phyloP scores from a whole-genome alignment of 306 rosid genomes.

The Citrullus colocynthis region DNA sequence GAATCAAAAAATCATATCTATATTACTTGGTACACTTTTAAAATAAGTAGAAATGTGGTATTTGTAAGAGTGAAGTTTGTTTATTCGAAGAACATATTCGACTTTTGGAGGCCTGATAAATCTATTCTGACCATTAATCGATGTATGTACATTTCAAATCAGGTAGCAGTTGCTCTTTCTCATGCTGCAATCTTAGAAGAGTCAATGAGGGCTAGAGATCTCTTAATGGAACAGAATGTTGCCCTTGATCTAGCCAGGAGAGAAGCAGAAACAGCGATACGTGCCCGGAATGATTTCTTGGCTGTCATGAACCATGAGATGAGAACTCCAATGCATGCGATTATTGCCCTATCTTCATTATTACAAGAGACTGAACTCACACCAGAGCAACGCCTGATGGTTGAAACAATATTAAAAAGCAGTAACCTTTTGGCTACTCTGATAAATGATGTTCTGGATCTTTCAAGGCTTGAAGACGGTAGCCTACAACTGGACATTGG shows the following conservation, averaged over 20 bases:
- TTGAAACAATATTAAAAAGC: slow-evolving; percentile 82
- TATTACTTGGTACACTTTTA: not conserved
- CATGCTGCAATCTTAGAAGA: slow-evolving; percentile 99
- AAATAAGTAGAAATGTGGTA: not conserved
- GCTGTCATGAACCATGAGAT: slow-evolving; percentile 99
- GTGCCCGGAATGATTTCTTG: slow-evolving; percentile 95
- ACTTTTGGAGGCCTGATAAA: not conserved
- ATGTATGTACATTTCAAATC: not conserved
- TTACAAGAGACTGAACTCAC: slow-evolving; percentile 87
- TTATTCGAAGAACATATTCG: not conserved
- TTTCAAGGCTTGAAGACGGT: slow-evolving; percentile 95
- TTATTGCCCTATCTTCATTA: slow-evolving; percentile 91
- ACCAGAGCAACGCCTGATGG: slow-evolving; percentile 93
- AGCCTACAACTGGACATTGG: slow-evolving; percentile 73
- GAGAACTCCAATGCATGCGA: slow-evolving; percentile 99
- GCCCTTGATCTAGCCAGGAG: slow-evolving; percentile 93
- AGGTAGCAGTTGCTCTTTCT: slow-evolving; percentile 99
- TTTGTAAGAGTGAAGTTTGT: not conserved
- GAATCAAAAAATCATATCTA: not conserved
- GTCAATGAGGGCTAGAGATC: slow-evolving; percentile 97
- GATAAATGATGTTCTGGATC: slow-evolving; percentile 89
- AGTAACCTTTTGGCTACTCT: slow-evolving; percentile 88
- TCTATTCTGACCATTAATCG: not conserved
- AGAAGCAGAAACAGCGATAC: slow-evolving; percentile 98
- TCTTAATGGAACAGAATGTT: slow-evolving; percentile 85